These are phyloP conservation scores for Aureobasidium uvarum DNA, from an alignment of 2,329 filamentous ascomycete species.

Conservation along the genomic window DNA sequence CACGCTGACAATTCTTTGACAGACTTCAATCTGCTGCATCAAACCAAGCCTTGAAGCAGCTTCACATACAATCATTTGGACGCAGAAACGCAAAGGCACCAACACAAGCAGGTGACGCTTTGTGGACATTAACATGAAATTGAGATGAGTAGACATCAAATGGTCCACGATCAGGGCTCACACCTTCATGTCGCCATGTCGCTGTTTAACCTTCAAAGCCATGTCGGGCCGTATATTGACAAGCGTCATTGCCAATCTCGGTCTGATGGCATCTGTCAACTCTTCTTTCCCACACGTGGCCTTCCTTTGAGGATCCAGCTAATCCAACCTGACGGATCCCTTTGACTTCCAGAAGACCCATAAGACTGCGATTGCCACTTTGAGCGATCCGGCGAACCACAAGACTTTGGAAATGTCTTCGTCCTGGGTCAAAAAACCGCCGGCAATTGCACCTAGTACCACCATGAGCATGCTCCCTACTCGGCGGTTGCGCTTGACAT, in stretches of 20 bases:
- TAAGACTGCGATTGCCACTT: constrained; percentile 40
- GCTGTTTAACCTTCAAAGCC: not conserved
- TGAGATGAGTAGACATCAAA: not conserved
- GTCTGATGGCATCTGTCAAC: not conserved
- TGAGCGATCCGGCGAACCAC: constrained; percentile 49
- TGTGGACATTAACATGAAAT: not conserved
- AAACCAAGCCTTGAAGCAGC: not conserved
- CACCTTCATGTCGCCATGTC: not conserved
- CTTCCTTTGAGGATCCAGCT: not conserved
- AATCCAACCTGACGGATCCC: constrained; percentile 24
- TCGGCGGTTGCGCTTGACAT: constrained; percentile 56
- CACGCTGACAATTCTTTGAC: not conserved
- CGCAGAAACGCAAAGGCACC: no score
- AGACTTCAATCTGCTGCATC: not conserved
- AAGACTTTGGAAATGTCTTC: constrained; percentile 52
- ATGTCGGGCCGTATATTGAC: constrained; percentile 11
- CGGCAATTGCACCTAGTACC: constrained; percentile 54
- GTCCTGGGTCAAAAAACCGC: constrained; percentile 56
- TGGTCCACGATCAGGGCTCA: not conserved
- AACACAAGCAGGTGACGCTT: no score
- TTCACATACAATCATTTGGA: not conserved
- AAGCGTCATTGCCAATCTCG: constrained; percentile 10
- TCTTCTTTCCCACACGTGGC: not conserved
- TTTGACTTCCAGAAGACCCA: constrained; percentile 44
- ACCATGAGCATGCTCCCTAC: constrained; percentile 52